Percentiles rank a stretch among this genome's conserved stretches.
Conservation (phyloP, 768 basidiomycete genomes). For the Leccinum longicurvipes region DNA sequence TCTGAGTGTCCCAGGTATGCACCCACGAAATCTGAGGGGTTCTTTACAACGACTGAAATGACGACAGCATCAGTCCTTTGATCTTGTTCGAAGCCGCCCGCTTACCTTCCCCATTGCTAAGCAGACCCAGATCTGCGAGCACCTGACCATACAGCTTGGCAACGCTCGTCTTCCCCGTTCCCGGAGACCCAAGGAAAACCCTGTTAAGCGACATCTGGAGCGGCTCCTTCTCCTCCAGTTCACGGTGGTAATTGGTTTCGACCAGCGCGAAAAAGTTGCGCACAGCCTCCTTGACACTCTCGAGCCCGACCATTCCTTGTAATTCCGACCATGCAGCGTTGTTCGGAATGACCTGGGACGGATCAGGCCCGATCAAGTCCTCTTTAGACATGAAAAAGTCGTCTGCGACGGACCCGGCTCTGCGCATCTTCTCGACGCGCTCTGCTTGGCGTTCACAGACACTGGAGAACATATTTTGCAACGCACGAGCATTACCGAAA, state of each 20-base stretch:
- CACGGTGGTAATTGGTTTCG: constrained; percentile 55
- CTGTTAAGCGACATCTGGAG: constrained; percentile 56
- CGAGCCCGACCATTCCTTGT: constrained; percentile 52
- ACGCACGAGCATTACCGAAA: constrained; percentile 66
- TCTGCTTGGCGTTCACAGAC: constrained; percentile 53
- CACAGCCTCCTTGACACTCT: constrained; percentile 53
- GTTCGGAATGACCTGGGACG: constrained; percentile 43
- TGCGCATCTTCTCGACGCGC: constrained; percentile 43
- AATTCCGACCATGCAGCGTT: constrained; percentile 52
- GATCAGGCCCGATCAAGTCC: constrained; percentile 67
- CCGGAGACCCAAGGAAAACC: constrained; percentile 64
- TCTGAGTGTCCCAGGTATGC: constrained; percentile 57
- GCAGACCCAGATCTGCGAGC: constrained; percentile 54
- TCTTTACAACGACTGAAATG: constrained; percentile 57
- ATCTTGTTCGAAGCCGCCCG: background rate
- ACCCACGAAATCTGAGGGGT: constrained; percentile 69
- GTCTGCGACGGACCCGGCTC: constrained; percentile 37
- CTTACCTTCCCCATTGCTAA: constrained; percentile 71
- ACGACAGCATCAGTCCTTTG: background rate
- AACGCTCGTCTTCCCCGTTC: constrained; percentile 71
- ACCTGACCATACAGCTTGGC: constrained; percentile 65
- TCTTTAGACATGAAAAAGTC: constrained; percentile 51
- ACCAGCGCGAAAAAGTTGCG: constrained; percentile 44
- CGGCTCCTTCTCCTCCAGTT: constrained; percentile 53
- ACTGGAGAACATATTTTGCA: constrained; percentile 47